A percentile compares a stretch with the other conserved stretches of the same genome.
Evolutionary conservation across 148 eudicot genomes (phyloP).

Genomic region (Euryodendron excelsum): DNA sequence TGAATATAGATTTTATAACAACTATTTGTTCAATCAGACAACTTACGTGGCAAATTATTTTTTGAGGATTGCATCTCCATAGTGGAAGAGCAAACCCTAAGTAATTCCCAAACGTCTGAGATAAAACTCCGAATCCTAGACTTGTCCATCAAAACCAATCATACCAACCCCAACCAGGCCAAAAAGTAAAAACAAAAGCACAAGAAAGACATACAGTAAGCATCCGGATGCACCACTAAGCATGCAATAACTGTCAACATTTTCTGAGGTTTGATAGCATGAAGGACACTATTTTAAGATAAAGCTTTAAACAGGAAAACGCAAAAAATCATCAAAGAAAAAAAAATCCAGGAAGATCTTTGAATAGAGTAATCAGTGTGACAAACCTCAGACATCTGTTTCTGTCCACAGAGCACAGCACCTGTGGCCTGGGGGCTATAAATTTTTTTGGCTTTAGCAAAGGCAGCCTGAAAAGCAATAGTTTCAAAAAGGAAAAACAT

Average conservation of each 20-base stretch:
- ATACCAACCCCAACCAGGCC: neutral
- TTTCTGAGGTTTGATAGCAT: neutral
- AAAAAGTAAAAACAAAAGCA: too few species aligned
- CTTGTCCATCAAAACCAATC: too few species aligned
- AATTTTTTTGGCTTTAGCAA: slow-evolving; percentile 60
- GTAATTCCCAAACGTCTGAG: too few species aligned
- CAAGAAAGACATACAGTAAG: neutral
- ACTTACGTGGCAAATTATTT: too few species aligned
- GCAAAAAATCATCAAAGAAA: neutral
- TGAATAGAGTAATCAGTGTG: neutral
- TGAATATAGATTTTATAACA: too few species aligned
- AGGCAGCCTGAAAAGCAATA: slow-evolving; percentile 67
- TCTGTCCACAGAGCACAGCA: slow-evolving; percentile 88
- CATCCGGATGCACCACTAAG: neutral
- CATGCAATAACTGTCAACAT: neutral
- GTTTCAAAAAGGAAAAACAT: neutral
- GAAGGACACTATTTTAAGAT: neutral
- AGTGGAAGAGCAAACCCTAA: too few species aligned
- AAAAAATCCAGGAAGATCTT: neutral
- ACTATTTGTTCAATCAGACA: too few species aligned
- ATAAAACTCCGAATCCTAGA: too few species aligned
- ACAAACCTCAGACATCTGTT: slow-evolving; percentile 87
- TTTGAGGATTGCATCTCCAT: too few species aligned
- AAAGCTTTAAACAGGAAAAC: neutral
- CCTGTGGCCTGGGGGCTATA: slow-evolving; percentile 64